Percentiles rank a stretch among this genome's conserved stretches.
Conservation (phyloP, 306 rosid species). For the Crotalaria pallida region DNA sequence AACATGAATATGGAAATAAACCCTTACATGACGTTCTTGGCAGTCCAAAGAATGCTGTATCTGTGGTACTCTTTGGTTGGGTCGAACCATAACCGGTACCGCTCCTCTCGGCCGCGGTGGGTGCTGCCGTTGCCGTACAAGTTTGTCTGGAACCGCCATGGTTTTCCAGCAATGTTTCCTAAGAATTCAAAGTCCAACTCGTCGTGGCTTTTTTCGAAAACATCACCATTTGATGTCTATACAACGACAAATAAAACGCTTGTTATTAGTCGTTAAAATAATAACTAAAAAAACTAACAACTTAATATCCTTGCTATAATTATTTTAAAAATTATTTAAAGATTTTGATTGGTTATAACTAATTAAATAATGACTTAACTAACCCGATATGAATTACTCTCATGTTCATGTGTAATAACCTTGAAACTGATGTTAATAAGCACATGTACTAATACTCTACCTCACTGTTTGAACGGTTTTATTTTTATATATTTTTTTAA, state of each 20-base stretch:
- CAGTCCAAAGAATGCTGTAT: conserved; percentile 95
- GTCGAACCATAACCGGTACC: conserved; percentile 93
- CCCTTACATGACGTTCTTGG: conserved; percentile 55
- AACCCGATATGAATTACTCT: too few species aligned
- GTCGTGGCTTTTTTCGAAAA: conserved; percentile 79
- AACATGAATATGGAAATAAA: not conserved
- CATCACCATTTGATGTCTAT: conserved; percentile 90
- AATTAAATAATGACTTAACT: too few species aligned
- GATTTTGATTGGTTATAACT: too few species aligned
- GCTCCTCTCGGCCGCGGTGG: conserved; percentile 83
- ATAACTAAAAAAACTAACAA: too few species aligned
- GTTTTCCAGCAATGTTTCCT: conserved; percentile 74
- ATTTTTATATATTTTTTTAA: not conserved
- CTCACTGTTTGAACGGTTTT: not conserved
- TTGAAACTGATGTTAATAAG: not conserved
- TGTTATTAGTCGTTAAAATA: too few species aligned
- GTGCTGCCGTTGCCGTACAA: conserved; percentile 93
- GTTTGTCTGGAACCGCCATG: conserved; percentile 96
- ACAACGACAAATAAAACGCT: not conserved
- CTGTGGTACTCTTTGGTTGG: conserved; percentile 67
- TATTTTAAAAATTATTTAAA: too few species aligned
- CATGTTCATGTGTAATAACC: not conserved
- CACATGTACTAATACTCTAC: not conserved
- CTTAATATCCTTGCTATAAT: too few species aligned
- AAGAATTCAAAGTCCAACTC: conserved; percentile 92